Evolutionary conservation across 495 filamentous ascomycete species (phyloP), one percentile per base, ranked within the genome.

Genomic region (Jackrogersella minutella): DNA sequence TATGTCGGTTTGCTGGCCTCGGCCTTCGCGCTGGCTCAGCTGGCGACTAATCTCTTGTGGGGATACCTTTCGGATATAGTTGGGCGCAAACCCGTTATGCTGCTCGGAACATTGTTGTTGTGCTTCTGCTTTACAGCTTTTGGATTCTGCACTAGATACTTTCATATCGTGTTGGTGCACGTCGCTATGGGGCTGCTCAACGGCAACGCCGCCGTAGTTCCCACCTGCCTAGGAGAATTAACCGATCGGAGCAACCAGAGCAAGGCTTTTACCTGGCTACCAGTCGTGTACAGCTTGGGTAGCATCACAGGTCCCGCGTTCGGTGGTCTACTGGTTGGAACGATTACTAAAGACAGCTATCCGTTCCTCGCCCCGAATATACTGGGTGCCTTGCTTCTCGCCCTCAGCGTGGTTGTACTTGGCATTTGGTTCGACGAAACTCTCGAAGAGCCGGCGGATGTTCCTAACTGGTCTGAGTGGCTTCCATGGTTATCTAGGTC

Each of bases 181-280:
- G 86, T 88, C 0, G 77, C 94, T 37, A 97, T 97, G 91, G 95
- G 95, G 10, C 69, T 97, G 41, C 87, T 96, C 19, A 98, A 98
- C 73, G 95, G 96, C 9, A 99, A 99, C 67, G 84, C 85, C 2
- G 86, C 84, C 5, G 85, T 98, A 16, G 91, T 99, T 2, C 93
- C 92, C 22, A 97, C 96, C 1, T 95, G 93, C 58, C 80, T 99
- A 22, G 95, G 96, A 9, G 95, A 99, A 75, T 90, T 99, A 58
- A 99, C 95, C 1, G 94, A 98, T 71, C 87, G 90, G 37, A 93
- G 90, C 63, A 99, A 99, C 74, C 95, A 99, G 78, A 92, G 89
- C 37, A 85, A 84, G 46, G 94, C 93, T 0, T 99, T 98, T 71
- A 91, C 89, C 1, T 99, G 94, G 79, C 84, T 99, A 13, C 95